Evolutionary conservation across 805 yeast species (phyloP), one percentile per base, ranked within the genome.

Genomic region (Hanseniaspora taiwanica): DNA sequence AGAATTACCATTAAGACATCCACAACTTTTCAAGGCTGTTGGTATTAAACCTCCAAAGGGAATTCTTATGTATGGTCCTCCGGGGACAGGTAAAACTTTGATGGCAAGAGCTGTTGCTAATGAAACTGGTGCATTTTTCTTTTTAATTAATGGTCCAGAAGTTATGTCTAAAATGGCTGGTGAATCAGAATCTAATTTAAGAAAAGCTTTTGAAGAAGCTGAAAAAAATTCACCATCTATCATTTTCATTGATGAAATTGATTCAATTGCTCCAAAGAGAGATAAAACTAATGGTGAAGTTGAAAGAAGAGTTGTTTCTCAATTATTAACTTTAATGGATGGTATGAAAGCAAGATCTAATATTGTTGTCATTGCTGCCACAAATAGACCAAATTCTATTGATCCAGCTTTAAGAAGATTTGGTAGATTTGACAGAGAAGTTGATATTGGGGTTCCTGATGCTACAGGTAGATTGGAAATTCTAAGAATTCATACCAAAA

Each of bases 141-240:
- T 91, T 63, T 74, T 91, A 54, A 91, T 91, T 63, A 91, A 91
- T 60, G 98, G 98, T 64, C 98, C 98, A 8, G 98, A 91, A 66
- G 94, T 91, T 57, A 91, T 91, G 98, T 87, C 97, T 42, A 91
- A 91, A 68, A 91, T 91, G 98, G 98, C 98, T 39, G 98, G 98
- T 70, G 98, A 91, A 67, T 83, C 95, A 14, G 98, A 91, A 68
- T 82, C 94, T 27, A 91, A 91, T 57, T 71, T 91, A 62, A 78
- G 98, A 70, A 87, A 87, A 66, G 98, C 98, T 2, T 91, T 91
- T 54, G 98, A 91, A 67, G 98, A 91, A 67, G 98, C 98, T 42
- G 98, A 91, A 67, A 91, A 91, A 68, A 89, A 91, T 62, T 91
- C 97, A 13, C 98, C 98, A 14, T 76, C 98, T 12, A 91, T 91